Conservation (phyloP, 1,284 basidiomycete genomes). For the Cryptococcus sp. region DNA sequence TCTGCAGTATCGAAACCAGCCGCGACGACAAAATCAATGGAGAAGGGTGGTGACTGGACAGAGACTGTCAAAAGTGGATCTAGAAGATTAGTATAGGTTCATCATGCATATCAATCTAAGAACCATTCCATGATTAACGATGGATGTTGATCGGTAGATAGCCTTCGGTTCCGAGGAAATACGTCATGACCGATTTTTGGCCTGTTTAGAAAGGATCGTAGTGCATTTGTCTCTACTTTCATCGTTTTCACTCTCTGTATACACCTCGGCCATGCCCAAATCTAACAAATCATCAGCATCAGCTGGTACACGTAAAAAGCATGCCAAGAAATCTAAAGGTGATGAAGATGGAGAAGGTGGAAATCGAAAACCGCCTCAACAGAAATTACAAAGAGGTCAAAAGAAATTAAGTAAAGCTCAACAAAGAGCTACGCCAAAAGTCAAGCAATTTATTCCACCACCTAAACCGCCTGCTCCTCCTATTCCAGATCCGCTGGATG, state of each 20-base stretch:
- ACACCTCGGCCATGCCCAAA: slow-evolving; percentile 18
- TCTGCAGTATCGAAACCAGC: background rate
- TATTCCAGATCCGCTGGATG: slow-evolving; percentile 85
- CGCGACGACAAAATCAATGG: too few species aligned
- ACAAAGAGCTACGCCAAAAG: slow-evolving; percentile 52
- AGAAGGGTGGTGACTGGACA: background rate
- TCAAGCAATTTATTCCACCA: slow-evolving; percentile 76
- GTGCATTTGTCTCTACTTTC: too few species aligned
- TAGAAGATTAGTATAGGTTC: background rate
- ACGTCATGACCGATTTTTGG: background rate
- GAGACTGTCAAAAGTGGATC: background rate
- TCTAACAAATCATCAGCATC: slow-evolving; percentile 59
- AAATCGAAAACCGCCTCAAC: slow-evolving; percentile 3
- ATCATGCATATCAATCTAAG: background rate
- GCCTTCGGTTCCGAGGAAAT: background rate
- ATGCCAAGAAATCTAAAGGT: slow-evolving; percentile 38
- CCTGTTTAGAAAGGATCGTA: too few species aligned
- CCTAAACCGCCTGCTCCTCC: slow-evolving; percentile 80
- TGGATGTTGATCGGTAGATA: background rate
- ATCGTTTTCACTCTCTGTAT: too few species aligned
- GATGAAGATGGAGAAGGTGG: slow-evolving; percentile 19
- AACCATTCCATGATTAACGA: too few species aligned
- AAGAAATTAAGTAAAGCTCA: slow-evolving; percentile 44
- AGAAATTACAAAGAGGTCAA: slow-evolving; percentile 24
- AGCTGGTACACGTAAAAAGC: slow-evolving; percentile 82